Evolutionary conservation across 208 protist genomes (phyloP).

Genomic region (Crithidia thermophila): DNA sequence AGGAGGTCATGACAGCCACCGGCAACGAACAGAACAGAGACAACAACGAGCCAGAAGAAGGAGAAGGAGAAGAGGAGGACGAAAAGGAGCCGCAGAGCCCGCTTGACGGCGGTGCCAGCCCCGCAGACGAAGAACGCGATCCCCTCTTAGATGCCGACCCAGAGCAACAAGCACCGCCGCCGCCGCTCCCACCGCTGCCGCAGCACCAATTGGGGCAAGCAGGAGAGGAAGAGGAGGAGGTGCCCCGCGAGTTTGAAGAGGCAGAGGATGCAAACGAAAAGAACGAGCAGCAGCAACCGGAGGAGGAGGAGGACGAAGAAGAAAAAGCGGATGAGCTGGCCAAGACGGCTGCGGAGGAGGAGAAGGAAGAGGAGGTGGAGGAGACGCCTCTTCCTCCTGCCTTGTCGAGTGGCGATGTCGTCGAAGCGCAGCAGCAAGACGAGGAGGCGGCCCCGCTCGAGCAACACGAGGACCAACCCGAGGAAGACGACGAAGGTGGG

Average conservation of each 20-base stretch:
- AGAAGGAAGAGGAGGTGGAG: conserved; percentile 1
- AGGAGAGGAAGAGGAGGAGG: no score
- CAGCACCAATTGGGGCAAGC: no score
- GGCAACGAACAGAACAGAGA: neutral
- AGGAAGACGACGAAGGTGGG: neutral
- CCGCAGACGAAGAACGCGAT: neutral
- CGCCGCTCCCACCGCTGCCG: no score
- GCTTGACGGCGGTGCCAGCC: neutral
- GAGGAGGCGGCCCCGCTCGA: neutral
- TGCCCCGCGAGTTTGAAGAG: neutral
- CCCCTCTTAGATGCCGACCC: neutral
- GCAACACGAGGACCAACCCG: no score
- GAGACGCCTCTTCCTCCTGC: no score
- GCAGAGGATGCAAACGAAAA: conserved; percentile 10
- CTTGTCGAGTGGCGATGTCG: no score
- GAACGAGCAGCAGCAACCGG: conserved; percentile 4
- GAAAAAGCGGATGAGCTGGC: neutral
- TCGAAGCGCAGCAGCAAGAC: conserved; percentile 1
- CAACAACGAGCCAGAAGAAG: neutral
- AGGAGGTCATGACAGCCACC: neutral
- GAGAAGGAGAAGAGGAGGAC: neutral
- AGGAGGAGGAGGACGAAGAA: conserved; percentile 20
- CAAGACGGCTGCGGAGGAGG: neutral
- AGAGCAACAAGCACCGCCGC: no score
- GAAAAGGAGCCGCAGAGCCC: neutral